Evolutionary conservation across 148 eudicot genomes (phyloP), one percentile per base, ranked within the genome.

Genomic region (Rhododendron vialii): DNA sequence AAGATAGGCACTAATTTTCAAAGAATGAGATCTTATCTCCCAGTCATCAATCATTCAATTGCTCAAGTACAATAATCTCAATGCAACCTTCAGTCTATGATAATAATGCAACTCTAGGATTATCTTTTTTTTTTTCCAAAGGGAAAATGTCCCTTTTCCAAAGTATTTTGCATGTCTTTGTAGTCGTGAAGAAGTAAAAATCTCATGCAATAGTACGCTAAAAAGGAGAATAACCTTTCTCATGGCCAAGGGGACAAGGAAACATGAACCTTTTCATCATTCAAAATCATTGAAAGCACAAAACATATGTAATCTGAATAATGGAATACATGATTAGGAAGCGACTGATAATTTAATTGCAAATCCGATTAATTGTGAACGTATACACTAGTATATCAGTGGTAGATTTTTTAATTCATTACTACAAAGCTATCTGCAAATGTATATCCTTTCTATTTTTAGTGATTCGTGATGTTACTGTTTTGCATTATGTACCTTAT

Each of bases 401-500:
- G 82, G 24, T 48, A 20, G 15, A 45, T 45, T 45, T 20, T 79
- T 15, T 26, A 78, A 12, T 78, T 78, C 7, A 78, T 45, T 45
- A 38, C 55, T 24, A 45, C 55, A 24, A 20, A 22, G 81, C 50
- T 5, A 26, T 82, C 48, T 26, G 28, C 36, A n/a, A 4, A 20
- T 17, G 43, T 36, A n/a, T 28, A 17, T 6, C 50, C 10, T 38
- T 82, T 82, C 30, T 65, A 20, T 75, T 84, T 76, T 7, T 36
- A 1, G 10, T 0, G 15, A 35, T 77, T 84, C 4, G 8, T 71
- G 15, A 51, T 22, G 48, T 51, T 47, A 80, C 12, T n/a, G 43
- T 71, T 83, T 43, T 65, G 57, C 67, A 75, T 28, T n/a, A 30
- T 41, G 3, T n/a, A 83, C 36, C 91, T 88, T 88, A 86, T 51